A percentile compares a stretch with the other conserved stretches of the same genome.
Evolutionary conservation across 257 asterid species (phyloP).

Genomic region (Nicotiana undulata): DNA sequence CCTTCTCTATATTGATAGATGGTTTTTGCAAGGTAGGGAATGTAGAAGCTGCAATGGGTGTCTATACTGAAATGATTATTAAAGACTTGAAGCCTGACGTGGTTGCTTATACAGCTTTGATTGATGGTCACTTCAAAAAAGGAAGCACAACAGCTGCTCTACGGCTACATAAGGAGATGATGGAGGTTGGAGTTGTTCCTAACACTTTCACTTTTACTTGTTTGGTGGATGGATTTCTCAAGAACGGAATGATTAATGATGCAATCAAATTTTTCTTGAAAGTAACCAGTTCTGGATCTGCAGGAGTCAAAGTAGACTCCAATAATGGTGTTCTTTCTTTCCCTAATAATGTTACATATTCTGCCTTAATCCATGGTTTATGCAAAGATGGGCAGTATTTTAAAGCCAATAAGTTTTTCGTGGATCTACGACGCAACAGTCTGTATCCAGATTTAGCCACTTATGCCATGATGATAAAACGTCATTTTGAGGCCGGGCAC

Average conservation of each 20-base stretch:
- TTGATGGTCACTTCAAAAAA: slow-evolving; percentile 63
- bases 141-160: slow-evolving; percentile 56
- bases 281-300: slow-evolving; percentile 13
- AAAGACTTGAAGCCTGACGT: slow-evolving; percentile 64
- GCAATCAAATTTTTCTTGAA: slow-evolving; percentile 51
- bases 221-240: slow-evolving; percentile 54
- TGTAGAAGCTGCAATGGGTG: slow-evolving; percentile 60
- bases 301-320: slow-evolving; percentile 5
- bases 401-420: slow-evolving; percentile 60
- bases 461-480: slow-evolving; percentile 34
- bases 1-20: slow-evolving; percentile 53
- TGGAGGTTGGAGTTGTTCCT: slow-evolving; percentile 36
- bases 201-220: slow-evolving; percentile 44
- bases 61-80: slow-evolving; percentile 54
- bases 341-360: slow-evolving; percentile 29
- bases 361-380: slow-evolving; percentile 47
- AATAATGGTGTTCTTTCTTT: background rate
- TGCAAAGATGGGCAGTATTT: slow-evolving; percentile 44
- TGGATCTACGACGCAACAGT: slow-evolving; percentile 45
- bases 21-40: slow-evolving; percentile 58
- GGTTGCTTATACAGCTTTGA: slow-evolving; percentile 53
- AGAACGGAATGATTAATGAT: slow-evolving; percentile 49
- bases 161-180: slow-evolving; percentile 52
- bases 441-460: slow-evolving; percentile 31
- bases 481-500: slow-evolving; percentile 37